Percentiles rank a stretch among this genome's conserved stretches.
Evolutionary conservation across 805 yeast genomes (phyloP).

Genomic region (Candida khao-thaluensis): DNA sequence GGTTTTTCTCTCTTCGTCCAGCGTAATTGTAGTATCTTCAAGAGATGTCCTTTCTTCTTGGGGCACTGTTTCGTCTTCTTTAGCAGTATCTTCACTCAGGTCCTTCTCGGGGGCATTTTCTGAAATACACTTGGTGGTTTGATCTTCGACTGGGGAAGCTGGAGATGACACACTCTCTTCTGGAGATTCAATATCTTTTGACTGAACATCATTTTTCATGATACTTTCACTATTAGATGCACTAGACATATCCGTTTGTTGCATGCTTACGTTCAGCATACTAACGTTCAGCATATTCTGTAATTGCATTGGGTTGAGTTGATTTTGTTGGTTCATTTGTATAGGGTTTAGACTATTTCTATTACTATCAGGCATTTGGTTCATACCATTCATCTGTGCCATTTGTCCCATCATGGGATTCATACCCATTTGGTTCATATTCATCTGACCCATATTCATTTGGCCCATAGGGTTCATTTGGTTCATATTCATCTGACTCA

Average conservation of each 20-base stretch:
- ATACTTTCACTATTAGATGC: too few species aligned
- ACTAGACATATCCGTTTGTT: background rate
- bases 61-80: background rate
- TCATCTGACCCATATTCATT: conserved; percentile 2
- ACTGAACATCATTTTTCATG: background rate
- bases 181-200: background rate
- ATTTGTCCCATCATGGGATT: background rate
- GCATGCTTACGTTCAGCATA: background rate
- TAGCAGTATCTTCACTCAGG: background rate
- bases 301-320: conserved; percentile 1
- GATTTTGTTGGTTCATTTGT: conserved; percentile 2
- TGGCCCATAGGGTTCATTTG: background rate
- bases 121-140: too few species aligned
- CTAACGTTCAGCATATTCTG: background rate
- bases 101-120: background rate
- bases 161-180: background rate
- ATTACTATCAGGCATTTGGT: background rate
- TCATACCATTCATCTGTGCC: background rate
- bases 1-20: background rate
- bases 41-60: background rate
- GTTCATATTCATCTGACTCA: conserved; percentile 2
- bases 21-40: background rate
- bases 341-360: background rate
- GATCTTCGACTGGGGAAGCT: too few species aligned
- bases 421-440: background rate